Evolutionary conservation across 805 yeast species (phyloP), one percentile per base, ranked within the genome.

Genomic region (Zygotorulaspora chibaensis): DNA sequence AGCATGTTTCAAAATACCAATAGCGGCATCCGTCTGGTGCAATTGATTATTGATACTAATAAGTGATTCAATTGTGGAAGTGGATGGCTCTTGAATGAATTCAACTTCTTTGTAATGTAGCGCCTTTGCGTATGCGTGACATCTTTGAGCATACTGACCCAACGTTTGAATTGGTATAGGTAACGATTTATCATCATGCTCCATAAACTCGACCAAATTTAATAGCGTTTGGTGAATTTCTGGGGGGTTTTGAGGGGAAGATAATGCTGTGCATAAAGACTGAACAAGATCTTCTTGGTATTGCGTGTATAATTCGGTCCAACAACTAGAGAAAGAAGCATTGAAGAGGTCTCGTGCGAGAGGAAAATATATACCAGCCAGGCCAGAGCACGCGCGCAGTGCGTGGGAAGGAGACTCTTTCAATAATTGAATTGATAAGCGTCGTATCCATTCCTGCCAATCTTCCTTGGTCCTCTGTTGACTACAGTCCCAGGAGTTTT

Each of bases 111-210:
- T 90, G 66, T 93, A 93, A 62, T 95, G 98, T 47, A 93, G 71
- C 0, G 98, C 96, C 60, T 95, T 93, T 2, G 99, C 99, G 67
- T 87, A 95, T 1, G 97, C 98, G 66, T 95, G 99, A 53, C 96
- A 87, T 50, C 93, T 75, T 60, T 87, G 95, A 2, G 98, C 96
- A 61, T 89, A 91, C 55, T 83, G 88, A 2, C 97, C 96, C 48
- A 93, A 70, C 0, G 95, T 86, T 3, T 90, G 80, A n/a, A 87
- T 86, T 28, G 95, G 84, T 35, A 93, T 85, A 0, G 97, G 97
- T 47, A 93, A 73, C 0, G 96, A 86, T 58, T 89, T 90, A 55
- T 89, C 97, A 65, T 91, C 97, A 57, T 91, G 98, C 61, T 93
- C 99, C 93, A 93, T 84, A 59, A 86, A 93, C 64, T 93, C 99